A percentile compares a stretch with the other conserved stretches of the same genome.
Evolutionary conservation across 1,284 basidiomycete species (phyloP).

Genomic region (Trametes sp.): DNA sequence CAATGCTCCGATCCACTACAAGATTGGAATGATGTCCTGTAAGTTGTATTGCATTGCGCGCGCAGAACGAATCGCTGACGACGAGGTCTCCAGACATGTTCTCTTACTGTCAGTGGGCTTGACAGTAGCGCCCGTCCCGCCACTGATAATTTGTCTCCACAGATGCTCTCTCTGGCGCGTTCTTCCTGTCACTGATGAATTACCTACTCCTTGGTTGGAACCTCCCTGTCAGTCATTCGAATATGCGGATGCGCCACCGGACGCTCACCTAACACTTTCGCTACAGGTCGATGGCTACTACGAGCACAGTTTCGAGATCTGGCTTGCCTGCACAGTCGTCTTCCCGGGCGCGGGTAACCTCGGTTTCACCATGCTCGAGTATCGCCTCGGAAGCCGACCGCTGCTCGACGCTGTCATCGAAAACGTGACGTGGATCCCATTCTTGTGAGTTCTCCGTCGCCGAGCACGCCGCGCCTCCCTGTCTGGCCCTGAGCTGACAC

Average conservation of each 20-base stretch:
- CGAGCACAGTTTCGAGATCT: slow-evolving; percentile 78
- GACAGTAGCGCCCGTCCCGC: neutral
- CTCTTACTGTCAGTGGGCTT: slow-evolving; percentile 69
- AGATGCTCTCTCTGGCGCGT: slow-evolving; percentile 80
- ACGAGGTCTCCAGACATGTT: slow-evolving; percentile 72
- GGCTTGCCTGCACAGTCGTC: slow-evolving; percentile 78
- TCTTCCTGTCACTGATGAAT: slow-evolving; percentile 71
- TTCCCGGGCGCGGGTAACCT: slow-evolving; percentile 80
- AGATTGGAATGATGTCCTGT: slow-evolving; percentile 79
- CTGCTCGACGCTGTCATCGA: slow-evolving; percentile 63
- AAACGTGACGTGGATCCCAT: slow-evolving; percentile 80
- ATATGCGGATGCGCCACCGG: neutral
- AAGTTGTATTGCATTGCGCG: slow-evolving; percentile 54
- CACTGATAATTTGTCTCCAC: neutral
- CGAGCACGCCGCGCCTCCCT: neutral
- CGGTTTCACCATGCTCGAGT: slow-evolving; percentile 75
- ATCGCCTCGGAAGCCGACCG: slow-evolving; percentile 72
- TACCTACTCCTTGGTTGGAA: slow-evolving; percentile 72
- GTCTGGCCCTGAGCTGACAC: neutral
- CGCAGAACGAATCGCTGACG: slow-evolving; percentile 17
- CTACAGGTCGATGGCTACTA: slow-evolving; percentile 65
- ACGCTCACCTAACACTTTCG: neutral
- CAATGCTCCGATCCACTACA: slow-evolving; percentile 81
- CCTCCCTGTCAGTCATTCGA: slow-evolving; percentile 51
- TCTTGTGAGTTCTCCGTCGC: slow-evolving; percentile 65